phyloP scores from a whole-genome alignment of 306 rosid species.

The Medicago arabica region DNA sequence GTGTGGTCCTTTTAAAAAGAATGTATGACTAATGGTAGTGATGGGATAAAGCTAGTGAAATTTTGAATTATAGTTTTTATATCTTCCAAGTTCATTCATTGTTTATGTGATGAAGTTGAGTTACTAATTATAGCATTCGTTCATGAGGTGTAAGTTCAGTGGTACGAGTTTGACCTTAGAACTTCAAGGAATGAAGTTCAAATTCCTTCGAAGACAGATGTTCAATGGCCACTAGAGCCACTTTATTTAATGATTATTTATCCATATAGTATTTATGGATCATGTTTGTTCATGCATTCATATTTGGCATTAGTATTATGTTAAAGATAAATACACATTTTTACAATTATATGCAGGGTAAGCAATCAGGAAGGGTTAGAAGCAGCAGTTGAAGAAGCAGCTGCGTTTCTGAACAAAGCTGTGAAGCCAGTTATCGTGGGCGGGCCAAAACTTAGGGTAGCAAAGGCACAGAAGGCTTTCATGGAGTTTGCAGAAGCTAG shows the following conservation, averaged over 20 bases:
- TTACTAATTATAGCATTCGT: background rate
- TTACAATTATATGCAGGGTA: slow-evolving; percentile 42
- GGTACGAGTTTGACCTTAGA: background rate
- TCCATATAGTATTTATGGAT: background rate
- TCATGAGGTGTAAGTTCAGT: background rate
- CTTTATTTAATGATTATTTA: background rate
- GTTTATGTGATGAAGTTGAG: slow-evolving; percentile 17
- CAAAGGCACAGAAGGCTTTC: slow-evolving; percentile 72
- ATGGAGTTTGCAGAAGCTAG: slow-evolving; percentile 76
- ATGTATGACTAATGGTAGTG: background rate
- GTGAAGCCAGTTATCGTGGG: slow-evolving; percentile 87
- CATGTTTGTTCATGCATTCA: slow-evolving; percentile 26
- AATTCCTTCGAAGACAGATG: background rate
- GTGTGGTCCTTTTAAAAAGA: slow-evolving; percentile 17
- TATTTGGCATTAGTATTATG: background rate
- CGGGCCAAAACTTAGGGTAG: slow-evolving; percentile 78
- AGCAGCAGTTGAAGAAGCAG: slow-evolving; percentile 89
- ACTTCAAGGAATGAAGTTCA: background rate
- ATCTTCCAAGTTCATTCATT: background rate
- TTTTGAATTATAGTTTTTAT: slow-evolving; percentile 12
- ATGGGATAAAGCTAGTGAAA: too few species aligned
- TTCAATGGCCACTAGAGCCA: background rate
- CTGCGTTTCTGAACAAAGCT: slow-evolving; percentile 73
- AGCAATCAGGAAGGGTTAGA: slow-evolving; percentile 81
- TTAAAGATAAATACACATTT: background rate